Evolutionary conservation across 2,329 filamentous ascomycete species (phyloP).

Genomic region (Aspergillus tamarii): DNA sequence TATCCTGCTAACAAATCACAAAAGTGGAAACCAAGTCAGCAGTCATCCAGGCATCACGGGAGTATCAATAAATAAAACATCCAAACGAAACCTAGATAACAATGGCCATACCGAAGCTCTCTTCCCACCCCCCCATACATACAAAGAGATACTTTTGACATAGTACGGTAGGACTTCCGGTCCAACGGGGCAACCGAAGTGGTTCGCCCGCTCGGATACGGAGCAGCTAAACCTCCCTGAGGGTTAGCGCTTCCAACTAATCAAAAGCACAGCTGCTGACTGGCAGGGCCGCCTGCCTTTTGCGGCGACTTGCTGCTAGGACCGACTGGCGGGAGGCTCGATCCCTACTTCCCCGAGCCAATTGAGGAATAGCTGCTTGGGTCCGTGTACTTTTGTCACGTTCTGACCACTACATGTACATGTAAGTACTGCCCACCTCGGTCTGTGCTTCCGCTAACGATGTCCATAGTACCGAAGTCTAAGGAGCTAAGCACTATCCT

Average conservation of each 20-base stretch:
- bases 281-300: conserved; percentile 34
- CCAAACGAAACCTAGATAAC: background rate
- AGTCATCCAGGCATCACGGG: background rate
- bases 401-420: conserved; percentile 15
- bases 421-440: conserved; percentile 5
- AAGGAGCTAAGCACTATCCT: conserved; percentile 5
- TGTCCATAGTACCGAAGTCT: conserved; percentile 4
- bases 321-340: conserved; percentile 29
- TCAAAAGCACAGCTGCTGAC: conserved; percentile 25
- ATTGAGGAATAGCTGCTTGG: conserved; percentile 26
- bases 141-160: conserved; percentile 6
- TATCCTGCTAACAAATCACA: conserved; percentile 1
- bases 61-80: background rate
- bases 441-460: conserved; percentile 9
- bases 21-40: background rate
- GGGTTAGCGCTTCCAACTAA: conserved; percentile 13
- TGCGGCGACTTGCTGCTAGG: conserved; percentile 37
- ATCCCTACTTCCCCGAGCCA: conserved; percentile 39
- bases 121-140: conserved; percentile 2
- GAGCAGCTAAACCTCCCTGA: conserved; percentile 10
- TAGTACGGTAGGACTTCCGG: conserved; percentile 7
- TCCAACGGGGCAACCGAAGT: conserved; percentile 23
- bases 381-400: conserved; percentile 37
- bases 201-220: conserved; percentile 22
- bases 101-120: background rate